These are phyloP conservation scores for Nitzschia sp. DNA, from an alignment of 108 stramenopile genomes.

Conservation along the genomic window DNA sequence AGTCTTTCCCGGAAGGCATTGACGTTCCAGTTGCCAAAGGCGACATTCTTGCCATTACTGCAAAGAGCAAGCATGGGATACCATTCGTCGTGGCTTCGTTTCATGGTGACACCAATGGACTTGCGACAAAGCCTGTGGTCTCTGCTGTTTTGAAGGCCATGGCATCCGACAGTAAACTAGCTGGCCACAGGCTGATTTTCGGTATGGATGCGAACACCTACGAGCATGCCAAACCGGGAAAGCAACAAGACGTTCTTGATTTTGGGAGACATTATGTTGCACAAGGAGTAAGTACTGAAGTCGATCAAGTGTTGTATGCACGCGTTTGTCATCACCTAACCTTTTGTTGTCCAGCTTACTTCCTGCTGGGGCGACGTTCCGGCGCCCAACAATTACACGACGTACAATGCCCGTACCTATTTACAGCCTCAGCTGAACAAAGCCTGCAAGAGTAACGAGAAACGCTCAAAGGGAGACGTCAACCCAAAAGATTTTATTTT, in stretches of 20 bases:
- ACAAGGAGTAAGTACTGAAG: slow-evolving; percentile 27
- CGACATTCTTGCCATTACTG: slow-evolving; percentile 70
- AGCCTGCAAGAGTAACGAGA: slow-evolving; percentile 81
- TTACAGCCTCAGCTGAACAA: slow-evolving; percentile 89
- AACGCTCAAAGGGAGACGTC: slow-evolving; percentile 64
- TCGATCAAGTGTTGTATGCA: too few relatives aligned
- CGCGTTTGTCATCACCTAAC: neutral
- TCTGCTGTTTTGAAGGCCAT: slow-evolving; percentile 62
- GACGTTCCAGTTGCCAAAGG: slow-evolving; percentile 81
- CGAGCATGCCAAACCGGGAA: slow-evolving; percentile 65
- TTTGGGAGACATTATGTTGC: slow-evolving; percentile 53
- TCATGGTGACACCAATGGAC: slow-evolving; percentile 91
- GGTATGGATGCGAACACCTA: slow-evolving; percentile 92
- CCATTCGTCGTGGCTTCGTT: slow-evolving; percentile 75
- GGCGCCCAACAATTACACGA: slow-evolving; percentile 65
- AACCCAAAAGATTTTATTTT: slow-evolving; percentile 93
- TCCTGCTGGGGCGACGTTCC: slow-evolving; percentile 81
- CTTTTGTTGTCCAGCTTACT: slow-evolving; percentile 32
- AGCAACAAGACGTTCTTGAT: slow-evolving; percentile 76
- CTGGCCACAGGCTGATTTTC: slow-evolving; percentile 66
- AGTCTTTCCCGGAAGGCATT: slow-evolving; percentile 48
- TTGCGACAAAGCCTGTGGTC: slow-evolving; percentile 83
- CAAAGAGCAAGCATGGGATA: slow-evolving; percentile 37
- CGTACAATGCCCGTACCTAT: slow-evolving; percentile 80
- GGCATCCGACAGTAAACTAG: slow-evolving; percentile 24